Percentiles rank a stretch among this genome's conserved stretches.
phyloP scores from a whole-genome alignment of 2,329 filamentous ascomycete genomes.

The Cercospora brassicicola region DNA sequence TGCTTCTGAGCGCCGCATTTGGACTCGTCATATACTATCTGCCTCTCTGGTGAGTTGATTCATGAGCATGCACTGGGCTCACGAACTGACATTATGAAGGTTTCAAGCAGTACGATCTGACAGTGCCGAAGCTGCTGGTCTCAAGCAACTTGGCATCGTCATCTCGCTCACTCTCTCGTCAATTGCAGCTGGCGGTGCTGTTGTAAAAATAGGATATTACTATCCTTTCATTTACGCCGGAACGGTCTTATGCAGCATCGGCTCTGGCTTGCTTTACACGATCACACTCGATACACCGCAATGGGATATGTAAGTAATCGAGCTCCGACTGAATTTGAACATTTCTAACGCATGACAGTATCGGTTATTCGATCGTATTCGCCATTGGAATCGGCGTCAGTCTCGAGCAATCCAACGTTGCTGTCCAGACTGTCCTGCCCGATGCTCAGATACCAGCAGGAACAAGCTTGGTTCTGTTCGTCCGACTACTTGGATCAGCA shows the following conservation, averaged over 20 bases:
- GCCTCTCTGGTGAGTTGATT: conserved; percentile 16
- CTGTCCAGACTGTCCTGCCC: conserved; percentile 17
- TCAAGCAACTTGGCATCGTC: conserved; percentile 20
- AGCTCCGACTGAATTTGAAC: background rate
- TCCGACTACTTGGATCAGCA: conserved; percentile 15
- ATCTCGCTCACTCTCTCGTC: conserved; percentile 45
- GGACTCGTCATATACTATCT: conserved; percentile 21
- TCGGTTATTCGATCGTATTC: conserved; percentile 27
- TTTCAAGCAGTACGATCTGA: conserved; percentile 23
- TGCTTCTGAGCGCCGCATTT: conserved; percentile 18
- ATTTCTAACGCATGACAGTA: conserved; percentile 15
- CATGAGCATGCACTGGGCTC: background rate
- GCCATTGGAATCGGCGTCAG: conserved; percentile 16
- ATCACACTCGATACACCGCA: conserved; percentile 15
- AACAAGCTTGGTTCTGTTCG: conserved; percentile 12
- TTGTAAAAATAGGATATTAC: conserved; percentile 47
- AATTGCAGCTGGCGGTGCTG: conserved; percentile 39
- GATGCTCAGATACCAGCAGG: conserved; percentile 17
- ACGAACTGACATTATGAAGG: background rate
- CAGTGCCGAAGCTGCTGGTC: conserved; percentile 17
- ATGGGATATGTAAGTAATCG: conserved; percentile 26
- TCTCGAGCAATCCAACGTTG: conserved; percentile 21
- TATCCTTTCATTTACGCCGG: conserved; percentile 46
- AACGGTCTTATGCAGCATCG: too few species aligned
- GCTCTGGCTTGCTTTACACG: conserved; percentile 6